Evolutionary conservation across 2,329 filamentous ascomycete species (phyloP).

Genomic region (Claviceps citrina): DNA sequence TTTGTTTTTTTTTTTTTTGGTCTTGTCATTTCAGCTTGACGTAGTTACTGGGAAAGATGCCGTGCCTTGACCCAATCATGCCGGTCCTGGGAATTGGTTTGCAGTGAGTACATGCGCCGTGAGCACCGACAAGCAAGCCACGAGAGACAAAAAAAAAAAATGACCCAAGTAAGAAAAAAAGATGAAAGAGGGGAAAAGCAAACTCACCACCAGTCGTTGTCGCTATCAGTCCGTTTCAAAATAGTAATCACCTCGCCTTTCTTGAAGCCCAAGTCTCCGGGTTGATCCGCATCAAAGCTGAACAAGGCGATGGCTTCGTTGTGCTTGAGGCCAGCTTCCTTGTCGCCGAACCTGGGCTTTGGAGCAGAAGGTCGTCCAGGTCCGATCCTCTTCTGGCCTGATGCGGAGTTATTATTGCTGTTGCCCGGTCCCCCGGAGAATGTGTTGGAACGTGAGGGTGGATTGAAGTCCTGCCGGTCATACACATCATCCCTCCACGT

Average conservation of each 20-base stretch:
- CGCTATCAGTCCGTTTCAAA: slow-evolving; percentile 82
- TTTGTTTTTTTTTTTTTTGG: too few relatives aligned
- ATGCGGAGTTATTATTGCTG: slow-evolving; percentile 10
- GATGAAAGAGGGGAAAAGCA: background rate
- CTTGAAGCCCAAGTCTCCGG: slow-evolving; percentile 86
- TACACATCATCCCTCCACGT: slow-evolving; percentile 69
- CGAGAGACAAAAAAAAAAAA: too few relatives aligned
- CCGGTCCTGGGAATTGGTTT: slow-evolving; percentile 53
- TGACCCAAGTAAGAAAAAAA: background rate
- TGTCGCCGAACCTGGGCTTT: slow-evolving; percentile 63
- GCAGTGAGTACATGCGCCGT: slow-evolving; percentile 1
- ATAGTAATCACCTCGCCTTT: slow-evolving; percentile 96
- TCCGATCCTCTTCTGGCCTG: slow-evolving; percentile 30
- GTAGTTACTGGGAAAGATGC: slow-evolving; percentile 82
- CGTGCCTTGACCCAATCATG: slow-evolving; percentile 66
- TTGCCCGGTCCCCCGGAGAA: slow-evolving; percentile 24
- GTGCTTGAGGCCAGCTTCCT: slow-evolving; percentile 40
- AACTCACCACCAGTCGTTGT: slow-evolving; percentile 81
- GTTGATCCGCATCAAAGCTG: slow-evolving; percentile 87
- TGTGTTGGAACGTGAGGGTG: slow-evolving; percentile 35
- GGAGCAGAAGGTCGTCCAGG: slow-evolving; percentile 72
- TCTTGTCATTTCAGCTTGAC: slow-evolving; percentile 46
- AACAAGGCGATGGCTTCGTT: slow-evolving; percentile 86
- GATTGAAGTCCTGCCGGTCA: slow-evolving; percentile 37
- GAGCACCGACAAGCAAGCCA: background rate